Conservation (phyloP, 2,329 filamentous ascomycete genomes). For the Nothopassalora personata region DNA sequence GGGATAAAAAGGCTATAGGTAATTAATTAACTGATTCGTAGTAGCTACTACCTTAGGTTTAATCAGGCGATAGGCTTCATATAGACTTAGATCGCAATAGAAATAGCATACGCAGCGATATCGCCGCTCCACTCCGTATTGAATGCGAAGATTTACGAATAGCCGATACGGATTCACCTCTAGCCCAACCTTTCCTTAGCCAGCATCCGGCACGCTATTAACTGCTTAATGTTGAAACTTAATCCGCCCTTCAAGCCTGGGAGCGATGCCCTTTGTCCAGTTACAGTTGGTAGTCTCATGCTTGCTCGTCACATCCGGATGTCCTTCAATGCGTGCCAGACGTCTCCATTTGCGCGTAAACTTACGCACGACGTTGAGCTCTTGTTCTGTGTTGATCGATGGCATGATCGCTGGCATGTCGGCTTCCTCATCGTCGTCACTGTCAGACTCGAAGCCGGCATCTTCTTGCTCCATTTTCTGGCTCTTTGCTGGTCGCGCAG, state of each 20-base stretch:
- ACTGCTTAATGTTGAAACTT: slow-evolving; percentile 15
- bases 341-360: slow-evolving; percentile 70
- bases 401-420: slow-evolving; percentile 35
- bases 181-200: too few species aligned
- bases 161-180: too few species aligned
- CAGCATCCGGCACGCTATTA: too few species aligned
- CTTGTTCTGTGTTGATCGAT: slow-evolving; percentile 47
- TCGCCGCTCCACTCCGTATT: too few species aligned
- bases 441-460: slow-evolving; percentile 21
- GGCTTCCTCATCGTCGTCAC: slow-evolving; percentile 36
- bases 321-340: slow-evolving; percentile 56
- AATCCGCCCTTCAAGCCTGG: slow-evolving; percentile 72
- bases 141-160: too few species aligned
- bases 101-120: too few species aligned
- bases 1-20: too few species aligned
- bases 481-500: slow-evolving; percentile 6
- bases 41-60: not conserved
- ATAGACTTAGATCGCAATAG: too few species aligned
- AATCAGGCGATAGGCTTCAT: not conserved
- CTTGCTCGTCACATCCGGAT: slow-evolving; percentile 44
- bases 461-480: slow-evolving; percentile 2
- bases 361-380: slow-evolving; percentile 61
- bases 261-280: slow-evolving; percentile 78
- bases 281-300: slow-evolving; percentile 56
- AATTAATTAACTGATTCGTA: too few species aligned